Evolutionary conservation across 495 filamentous ascomycete genomes (phyloP).

Genomic region (Hypoxylon trugodes): DNA sequence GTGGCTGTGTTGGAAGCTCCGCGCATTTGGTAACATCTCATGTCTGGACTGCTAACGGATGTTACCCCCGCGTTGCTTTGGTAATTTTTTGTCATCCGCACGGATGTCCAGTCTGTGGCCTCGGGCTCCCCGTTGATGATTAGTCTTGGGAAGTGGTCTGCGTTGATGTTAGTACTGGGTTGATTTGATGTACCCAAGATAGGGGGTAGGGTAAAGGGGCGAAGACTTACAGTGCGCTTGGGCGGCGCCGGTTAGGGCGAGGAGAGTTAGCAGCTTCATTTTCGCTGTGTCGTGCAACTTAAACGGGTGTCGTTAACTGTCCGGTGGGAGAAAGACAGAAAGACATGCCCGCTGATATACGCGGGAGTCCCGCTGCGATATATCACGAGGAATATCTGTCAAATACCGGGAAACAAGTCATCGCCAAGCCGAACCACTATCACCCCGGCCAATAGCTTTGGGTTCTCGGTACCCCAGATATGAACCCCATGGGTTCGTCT

Average conservation of each 20-base stretch:
- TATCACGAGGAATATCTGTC: slow-evolving; percentile 9
- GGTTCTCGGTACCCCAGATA: slow-evolving; percentile 25
- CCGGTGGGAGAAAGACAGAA: slow-evolving; percentile 20
- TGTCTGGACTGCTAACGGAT: slow-evolving; percentile 49
- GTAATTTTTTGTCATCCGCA: slow-evolving; percentile 61
- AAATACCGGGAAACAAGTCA: slow-evolving; percentile 28
- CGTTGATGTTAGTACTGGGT: not conserved
- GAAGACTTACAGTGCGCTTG: slow-evolving; percentile 37
- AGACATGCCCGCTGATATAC: slow-evolving; percentile 17
- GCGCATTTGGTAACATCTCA: slow-evolving; percentile 55
- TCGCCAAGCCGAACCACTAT: slow-evolving; percentile 28
- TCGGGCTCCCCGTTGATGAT: slow-evolving; percentile 47
- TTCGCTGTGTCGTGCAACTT: not conserved
- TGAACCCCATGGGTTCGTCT: slow-evolving; percentile 16
- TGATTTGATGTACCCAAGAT: not conserved
- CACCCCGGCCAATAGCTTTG: slow-evolving; percentile 13
- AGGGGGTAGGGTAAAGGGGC: not conserved
- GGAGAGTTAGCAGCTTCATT: slow-evolving; percentile 31
- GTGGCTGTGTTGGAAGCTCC: slow-evolving; percentile 45
- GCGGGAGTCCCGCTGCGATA: not conserved
- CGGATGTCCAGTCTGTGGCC: slow-evolving; percentile 49
- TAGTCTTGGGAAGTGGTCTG: slow-evolving; percentile 52
- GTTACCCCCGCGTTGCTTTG: slow-evolving; percentile 54
- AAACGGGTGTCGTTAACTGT: not conserved
- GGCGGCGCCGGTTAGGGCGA: slow-evolving; percentile 28